phyloP scores from a whole-genome alignment of 2,329 filamentous ascomycete species.

The Curvularia lunata region DNA sequence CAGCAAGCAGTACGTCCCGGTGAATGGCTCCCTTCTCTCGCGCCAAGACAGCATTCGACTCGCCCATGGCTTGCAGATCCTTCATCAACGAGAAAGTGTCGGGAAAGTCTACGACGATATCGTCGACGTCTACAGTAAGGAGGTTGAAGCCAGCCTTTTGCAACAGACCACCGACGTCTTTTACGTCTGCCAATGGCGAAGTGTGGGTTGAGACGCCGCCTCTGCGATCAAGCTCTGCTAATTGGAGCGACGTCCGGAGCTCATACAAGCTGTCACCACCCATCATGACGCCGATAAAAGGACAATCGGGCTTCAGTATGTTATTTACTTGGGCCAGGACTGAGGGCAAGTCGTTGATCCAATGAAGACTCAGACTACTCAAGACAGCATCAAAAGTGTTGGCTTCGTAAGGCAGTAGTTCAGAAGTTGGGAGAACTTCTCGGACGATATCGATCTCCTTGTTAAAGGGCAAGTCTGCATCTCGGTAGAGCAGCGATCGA shows the following conservation, averaged over 20 bases:
- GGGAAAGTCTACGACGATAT: constrained; percentile 94
- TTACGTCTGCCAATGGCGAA: constrained; percentile 88
- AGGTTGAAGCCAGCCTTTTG: constrained; percentile 91
- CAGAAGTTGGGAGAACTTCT: constrained; percentile 75
- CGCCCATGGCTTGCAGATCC: constrained; percentile 95
- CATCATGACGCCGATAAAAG: constrained; percentile 95
- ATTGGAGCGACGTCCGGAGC: constrained; percentile 87
- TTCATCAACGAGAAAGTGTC: constrained; percentile 89
- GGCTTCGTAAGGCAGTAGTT: constrained; percentile 75
- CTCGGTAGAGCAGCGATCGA: constrained; percentile 76
- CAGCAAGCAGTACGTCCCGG: constrained; percentile 84
- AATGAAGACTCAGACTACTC: constrained; percentile 88
- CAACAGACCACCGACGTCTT: constrained; percentile 86
- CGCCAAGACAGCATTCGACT: constrained; percentile 87
- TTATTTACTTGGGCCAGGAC: constrained; percentile 84
- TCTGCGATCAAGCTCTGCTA: constrained; percentile 86
- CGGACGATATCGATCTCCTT: constrained; percentile 73
- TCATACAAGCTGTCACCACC: constrained; percentile 95
- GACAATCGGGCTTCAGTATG: constrained; percentile 84
- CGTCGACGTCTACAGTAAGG: constrained; percentile 94
- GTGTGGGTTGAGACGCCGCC: constrained; percentile 93
- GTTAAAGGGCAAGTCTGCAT: constrained; percentile 77
- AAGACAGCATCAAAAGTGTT: constrained; percentile 87
- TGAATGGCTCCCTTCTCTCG: constrained; percentile 77
- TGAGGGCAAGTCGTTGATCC: constrained; percentile 95